phyloP scores from a whole-genome alignment of 192 early-diverging fungal genomes.

The Coemansia sp. region DNA sequence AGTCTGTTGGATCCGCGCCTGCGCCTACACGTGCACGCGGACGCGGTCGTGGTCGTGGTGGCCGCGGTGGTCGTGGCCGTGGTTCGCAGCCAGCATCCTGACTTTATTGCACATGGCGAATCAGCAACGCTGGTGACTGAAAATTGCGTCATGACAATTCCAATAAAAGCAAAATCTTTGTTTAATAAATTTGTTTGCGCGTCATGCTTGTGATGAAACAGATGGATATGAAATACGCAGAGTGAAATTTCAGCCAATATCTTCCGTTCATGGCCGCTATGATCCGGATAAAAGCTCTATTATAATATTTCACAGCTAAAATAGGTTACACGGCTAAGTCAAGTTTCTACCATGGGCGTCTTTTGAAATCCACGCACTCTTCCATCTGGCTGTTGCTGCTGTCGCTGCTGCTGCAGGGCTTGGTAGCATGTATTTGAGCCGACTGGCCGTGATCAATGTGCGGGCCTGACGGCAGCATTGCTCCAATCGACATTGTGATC shows the following conservation, averaged over 20 bases:
- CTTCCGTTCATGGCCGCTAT: no score
- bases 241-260: no score
- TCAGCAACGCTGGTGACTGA: not conserved
- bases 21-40: not conserved
- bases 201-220: no score
- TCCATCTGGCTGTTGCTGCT: not conserved
- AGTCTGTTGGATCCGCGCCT: no score
- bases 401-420: not conserved
- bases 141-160: no score
- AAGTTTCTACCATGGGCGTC: constrained; percentile 31
- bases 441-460: constrained; percentile 9
- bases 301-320: not conserved
- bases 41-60: constrained; percentile 18
- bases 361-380: constrained; percentile 7
- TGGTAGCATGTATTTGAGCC: not conserved
- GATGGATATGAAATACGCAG: no score
- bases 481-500: constrained; percentile 41
- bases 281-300: no score
- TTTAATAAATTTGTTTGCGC: no score
- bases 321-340: not conserved
- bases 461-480: constrained; percentile 22
- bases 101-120: not conserved
- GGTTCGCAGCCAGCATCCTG: not conserved
- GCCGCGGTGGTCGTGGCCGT: constrained; percentile 9
- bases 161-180: no score